Conservation (phyloP, 164 flowering plant genomes). For the Magnolia changhungtana region DNA sequence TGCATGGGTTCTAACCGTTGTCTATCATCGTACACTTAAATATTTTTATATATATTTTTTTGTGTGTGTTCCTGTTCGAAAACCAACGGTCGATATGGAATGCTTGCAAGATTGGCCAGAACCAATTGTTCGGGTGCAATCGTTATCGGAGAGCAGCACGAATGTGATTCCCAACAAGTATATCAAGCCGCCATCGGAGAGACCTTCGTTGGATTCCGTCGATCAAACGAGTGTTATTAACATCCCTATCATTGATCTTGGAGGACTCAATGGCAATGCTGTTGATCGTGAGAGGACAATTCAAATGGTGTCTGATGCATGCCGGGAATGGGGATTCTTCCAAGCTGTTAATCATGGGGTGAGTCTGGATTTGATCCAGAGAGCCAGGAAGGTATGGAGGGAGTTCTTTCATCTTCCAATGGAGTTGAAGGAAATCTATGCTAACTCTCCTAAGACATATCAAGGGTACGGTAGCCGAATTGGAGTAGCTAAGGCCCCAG, state of each 20-base stretch:
- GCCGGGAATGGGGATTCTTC: conserved; percentile 78
- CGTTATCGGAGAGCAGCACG: conserved; percentile 46
- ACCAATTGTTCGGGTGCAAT: conserved; percentile 57
- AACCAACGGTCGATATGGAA: background rate
- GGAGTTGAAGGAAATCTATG: conserved; percentile 62
- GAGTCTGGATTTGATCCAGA: conserved; percentile 38
- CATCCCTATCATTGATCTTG: background rate
- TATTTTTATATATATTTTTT: no score
- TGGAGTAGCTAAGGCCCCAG: conserved; percentile 69
- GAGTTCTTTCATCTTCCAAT: conserved; percentile 65
- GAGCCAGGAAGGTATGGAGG: conserved; percentile 42
- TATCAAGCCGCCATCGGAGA: conserved; percentile 31
- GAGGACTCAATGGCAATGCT: background rate
- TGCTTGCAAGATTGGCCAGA: conserved; percentile 38
- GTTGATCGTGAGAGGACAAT: conserved; percentile 8
- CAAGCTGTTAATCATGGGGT: conserved; percentile 75
- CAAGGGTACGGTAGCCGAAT: conserved; percentile 89
- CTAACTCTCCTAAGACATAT: conserved; percentile 72
- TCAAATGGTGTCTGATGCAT: conserved; percentile 33
- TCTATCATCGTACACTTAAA: no score
- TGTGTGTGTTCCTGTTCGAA: no score
- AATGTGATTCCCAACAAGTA: conserved; percentile 45
- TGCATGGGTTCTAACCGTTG: no score
- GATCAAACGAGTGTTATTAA: background rate
- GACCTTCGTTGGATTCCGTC: conserved; percentile 13